Conservation (phyloP, 495 filamentous ascomycete genomes). For the Talaromyces trachyspermus region DNA sequence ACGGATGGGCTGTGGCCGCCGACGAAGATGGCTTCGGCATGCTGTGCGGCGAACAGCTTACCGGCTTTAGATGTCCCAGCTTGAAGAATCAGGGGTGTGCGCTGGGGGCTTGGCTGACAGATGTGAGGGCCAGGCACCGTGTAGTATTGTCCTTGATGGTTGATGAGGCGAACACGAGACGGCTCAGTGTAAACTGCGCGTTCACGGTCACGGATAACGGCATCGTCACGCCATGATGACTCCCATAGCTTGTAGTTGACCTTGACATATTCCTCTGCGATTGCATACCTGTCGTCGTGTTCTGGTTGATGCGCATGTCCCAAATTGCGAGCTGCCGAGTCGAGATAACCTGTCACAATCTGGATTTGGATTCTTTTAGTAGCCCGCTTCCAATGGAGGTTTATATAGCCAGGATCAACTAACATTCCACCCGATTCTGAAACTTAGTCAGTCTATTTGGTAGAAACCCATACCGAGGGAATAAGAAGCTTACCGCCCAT, state of each 20-base stretch:
- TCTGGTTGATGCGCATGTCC: slow-evolving; percentile 46
- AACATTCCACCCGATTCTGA: slow-evolving; percentile 49
- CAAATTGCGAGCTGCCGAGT: slow-evolving; percentile 58
- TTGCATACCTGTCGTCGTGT: slow-evolving; percentile 62
- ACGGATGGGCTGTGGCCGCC: slow-evolving; percentile 40
- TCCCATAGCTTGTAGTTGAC: slow-evolving; percentile 66
- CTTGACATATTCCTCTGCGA: slow-evolving; percentile 60
- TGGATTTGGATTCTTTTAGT: background rate
- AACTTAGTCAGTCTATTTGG: slow-evolving; percentile 1
- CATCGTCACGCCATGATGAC: slow-evolving; percentile 62
- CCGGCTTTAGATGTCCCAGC: slow-evolving; percentile 58
- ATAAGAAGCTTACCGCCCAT: slow-evolving; percentile 47
- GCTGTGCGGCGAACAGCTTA: slow-evolving; percentile 55
- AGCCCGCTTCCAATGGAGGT: background rate
- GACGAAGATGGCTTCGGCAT: slow-evolving; percentile 48
- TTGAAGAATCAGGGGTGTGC: slow-evolving; percentile 59
- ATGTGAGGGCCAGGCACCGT: slow-evolving; percentile 58
- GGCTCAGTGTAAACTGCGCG: slow-evolving; percentile 54
- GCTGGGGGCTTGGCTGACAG: slow-evolving; percentile 55
- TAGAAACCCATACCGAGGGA: background rate
- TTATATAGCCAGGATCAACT: background rate
- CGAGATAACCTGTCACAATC: slow-evolving; percentile 61
- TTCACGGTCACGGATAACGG: slow-evolving; percentile 49
- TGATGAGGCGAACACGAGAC: slow-evolving; percentile 50
- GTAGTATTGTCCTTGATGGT: slow-evolving; percentile 61